A percentile compares a stretch with the other conserved stretches of the same genome.
Conservation (phyloP, 2,329 filamentous ascomycete genomes). For the Fusarium pseudograminearum region DNA sequence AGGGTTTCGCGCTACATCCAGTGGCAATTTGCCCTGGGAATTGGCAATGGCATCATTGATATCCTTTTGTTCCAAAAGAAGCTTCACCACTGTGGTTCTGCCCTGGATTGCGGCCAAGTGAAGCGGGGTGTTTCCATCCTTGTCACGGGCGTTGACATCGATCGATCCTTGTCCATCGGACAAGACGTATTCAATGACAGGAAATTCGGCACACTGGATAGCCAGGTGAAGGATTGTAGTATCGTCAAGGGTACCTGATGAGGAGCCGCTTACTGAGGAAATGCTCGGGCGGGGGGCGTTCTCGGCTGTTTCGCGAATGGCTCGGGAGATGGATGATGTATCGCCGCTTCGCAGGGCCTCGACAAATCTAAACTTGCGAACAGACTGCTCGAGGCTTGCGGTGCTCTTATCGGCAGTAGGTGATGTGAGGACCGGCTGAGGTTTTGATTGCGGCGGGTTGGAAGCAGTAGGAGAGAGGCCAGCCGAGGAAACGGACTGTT, state of each 20-base stretch:
- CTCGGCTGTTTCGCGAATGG: conserved; percentile 76
- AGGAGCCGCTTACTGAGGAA: conserved; percentile 61
- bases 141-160: conserved; percentile 90
- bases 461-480: conserved; percentile 58
- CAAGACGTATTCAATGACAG: conserved; percentile 94
- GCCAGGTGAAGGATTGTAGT: conserved; percentile 93
- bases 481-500: conserved; percentile 59
- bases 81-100: conserved; percentile 80
- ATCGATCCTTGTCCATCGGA: conserved; percentile 75
- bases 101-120: conserved; percentile 89
- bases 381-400: conserved; percentile 86
- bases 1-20: conserved; percentile 90
- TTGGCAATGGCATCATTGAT: conserved; percentile 93
- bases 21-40: conserved; percentile 82
- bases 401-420: conserved; percentile 56
- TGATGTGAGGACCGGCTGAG: conserved; percentile 45
- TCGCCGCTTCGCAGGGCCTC: conserved; percentile 92
- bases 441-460: conserved; percentile 43
- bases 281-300: conserved; percentile 67
- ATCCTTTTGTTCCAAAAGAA: conserved; percentile 82
- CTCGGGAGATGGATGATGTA: conserved; percentile 87
- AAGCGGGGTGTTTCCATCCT: conserved; percentile 93
- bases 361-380: conserved; percentile 93
- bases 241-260: conserved; percentile 71
- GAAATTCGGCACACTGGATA: conserved; percentile 92